Percentiles rank a stretch among this genome's conserved stretches.
Conservation (phyloP, 441 rosid genomes). For the Croton setiger region DNA sequence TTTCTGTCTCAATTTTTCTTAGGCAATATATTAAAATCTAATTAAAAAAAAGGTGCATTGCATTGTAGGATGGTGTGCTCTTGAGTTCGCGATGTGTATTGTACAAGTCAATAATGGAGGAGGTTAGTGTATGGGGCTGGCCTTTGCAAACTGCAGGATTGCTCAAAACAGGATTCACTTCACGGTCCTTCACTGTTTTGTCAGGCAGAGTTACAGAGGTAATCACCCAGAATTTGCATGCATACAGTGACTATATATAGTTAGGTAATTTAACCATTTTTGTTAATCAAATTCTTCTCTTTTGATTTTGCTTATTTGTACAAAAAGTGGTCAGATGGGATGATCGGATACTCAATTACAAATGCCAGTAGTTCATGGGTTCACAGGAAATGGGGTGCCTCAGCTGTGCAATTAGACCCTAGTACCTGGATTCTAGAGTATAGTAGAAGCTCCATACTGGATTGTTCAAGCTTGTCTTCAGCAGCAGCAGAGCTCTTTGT, state of each 20-base stretch:
- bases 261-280: neutral
- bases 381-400: conserved; percentile 48
- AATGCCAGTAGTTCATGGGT: conserved; percentile 53
- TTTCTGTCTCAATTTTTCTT: neutral
- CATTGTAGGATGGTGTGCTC: conserved; percentile 46
- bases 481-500: conserved; percentile 44
- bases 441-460: conserved; percentile 38
- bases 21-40: neutral
- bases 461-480: conserved; percentile 44
- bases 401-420: conserved; percentile 66
- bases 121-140: conserved; percentile 93
- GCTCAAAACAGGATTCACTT: conserved; percentile 51
- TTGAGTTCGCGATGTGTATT: conserved; percentile 61
- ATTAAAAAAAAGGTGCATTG: conserved; percentile 8
- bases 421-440: conserved; percentile 83
- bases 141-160: conserved; percentile 83
- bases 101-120: conserved; percentile 70
- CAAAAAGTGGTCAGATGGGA: conserved; percentile 69
- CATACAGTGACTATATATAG: too few species aligned
- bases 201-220: conserved; percentile 86
- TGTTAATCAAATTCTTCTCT: neutral
- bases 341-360: conserved; percentile 36
- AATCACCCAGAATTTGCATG: conserved; percentile 2
- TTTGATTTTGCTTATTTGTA: conserved; percentile 6
- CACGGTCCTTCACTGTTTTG: conserved; percentile 52